Evolutionary conservation across 768 basidiomycete genomes (phyloP), one percentile per base, ranked within the genome.

Genomic region (Lanmaoa pseudosensibilis): DNA sequence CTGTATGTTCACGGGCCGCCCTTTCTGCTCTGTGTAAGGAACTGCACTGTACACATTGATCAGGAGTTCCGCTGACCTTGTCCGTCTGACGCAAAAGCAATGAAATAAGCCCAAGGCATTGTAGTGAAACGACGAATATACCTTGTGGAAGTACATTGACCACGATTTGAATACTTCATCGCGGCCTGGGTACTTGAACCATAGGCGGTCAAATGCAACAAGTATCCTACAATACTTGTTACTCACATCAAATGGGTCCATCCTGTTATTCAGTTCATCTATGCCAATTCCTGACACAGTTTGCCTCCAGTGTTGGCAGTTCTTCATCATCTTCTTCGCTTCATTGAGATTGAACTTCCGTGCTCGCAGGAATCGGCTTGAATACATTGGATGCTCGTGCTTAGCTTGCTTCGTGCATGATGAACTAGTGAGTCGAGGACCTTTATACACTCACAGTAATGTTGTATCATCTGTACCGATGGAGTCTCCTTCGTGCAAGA

Each of bases 71-170:
- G 32, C 73, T 56, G 51, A 85, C 86, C 79, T 88, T 90, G 73
- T 90, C 88, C 46, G 83, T 86, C 84, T 88, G 19, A 46, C 52
- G 18, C 19, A 23, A 30, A 46, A 46, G 40, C 4, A 21, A 57
- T 12, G 1, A 52, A 38, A 19, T 27, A 13, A 52, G 8, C 12
- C 8, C 47, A 46, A 36, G 23, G 25, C 8, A 2, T 13, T 21
- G 15, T 11, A 32, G 10, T n/a, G 33, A 44, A 34, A 36, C 5
- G 47, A 34, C 9, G 23, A 25, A 56, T 79, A 32, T 49, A 83
- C 87, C 75, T 89, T 90, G 69, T 91, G 88, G 62, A 87, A 90
- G 61, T 81, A 89, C 76, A 90, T 81, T 4, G 87, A 87, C 88
- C 88, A 91, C 58, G 81, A 84, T 50, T 87, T 82, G 60, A 89